A percentile compares a stretch with the other conserved stretches of the same genome.
phyloP scores from a whole-genome alignment of 352 stramenopile genomes.

The Globisporangium carolinianum region DNA sequence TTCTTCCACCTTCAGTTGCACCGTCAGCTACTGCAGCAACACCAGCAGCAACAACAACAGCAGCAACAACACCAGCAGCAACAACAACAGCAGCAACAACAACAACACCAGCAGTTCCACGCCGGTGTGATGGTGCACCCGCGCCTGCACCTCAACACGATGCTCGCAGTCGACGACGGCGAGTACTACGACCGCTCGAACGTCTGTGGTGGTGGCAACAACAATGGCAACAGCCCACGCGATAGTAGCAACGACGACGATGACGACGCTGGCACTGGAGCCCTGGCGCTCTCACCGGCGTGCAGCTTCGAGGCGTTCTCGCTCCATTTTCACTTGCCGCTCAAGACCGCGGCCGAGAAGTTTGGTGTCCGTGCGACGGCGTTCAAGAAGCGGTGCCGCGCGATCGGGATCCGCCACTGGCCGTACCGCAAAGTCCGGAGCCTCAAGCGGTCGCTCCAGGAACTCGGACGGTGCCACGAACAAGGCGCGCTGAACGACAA shows the following conservation, averaged over 20 bases:
- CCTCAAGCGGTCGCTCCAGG: constrained; percentile 57
- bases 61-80: neutral
- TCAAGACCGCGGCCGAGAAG: constrained; percentile 66
- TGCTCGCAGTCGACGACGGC: constrained; percentile 26
- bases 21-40: too few species aligned
- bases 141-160: constrained; percentile 19
- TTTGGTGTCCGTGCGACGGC: constrained; percentile 72
- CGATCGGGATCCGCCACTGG: constrained; percentile 69
- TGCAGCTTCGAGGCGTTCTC: constrained; percentile 26
- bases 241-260: too few species aligned
- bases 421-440: constrained; percentile 68
- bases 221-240: too few species aligned
- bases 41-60: too few species aligned
- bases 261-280: too few species aligned
- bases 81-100: constrained; percentile 5
- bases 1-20: neutral
- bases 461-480: constrained; percentile 55
- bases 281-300: too few species aligned
- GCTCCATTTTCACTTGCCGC: constrained; percentile 51
- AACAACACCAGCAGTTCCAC: constrained; percentile 6
- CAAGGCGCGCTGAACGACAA: constrained; percentile 55
- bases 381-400: constrained; percentile 71
- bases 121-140: constrained; percentile 2
- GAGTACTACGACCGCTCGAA: constrained; percentile 13
- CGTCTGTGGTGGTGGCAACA: too few species aligned